Percentiles rank a stretch among this genome's conserved stretches.
Conservation (phyloP, 306 rosid genomes). For the Lotus japonicus region DNA sequence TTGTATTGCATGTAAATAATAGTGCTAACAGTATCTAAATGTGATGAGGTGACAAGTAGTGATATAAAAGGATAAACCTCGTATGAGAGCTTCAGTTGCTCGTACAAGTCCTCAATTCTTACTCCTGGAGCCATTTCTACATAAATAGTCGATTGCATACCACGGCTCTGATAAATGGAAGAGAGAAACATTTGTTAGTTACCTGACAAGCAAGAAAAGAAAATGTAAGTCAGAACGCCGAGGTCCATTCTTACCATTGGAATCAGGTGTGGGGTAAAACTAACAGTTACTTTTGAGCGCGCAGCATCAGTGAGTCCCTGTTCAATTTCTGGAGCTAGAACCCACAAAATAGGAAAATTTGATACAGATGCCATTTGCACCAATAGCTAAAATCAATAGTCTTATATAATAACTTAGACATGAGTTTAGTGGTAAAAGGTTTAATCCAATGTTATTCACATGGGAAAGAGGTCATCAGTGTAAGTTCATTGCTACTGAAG, state of each 20-base stretch:
- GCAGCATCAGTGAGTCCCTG: conserved; percentile 88
- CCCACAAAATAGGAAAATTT: conserved; percentile 23
- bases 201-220: background rate
- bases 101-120: conserved; percentile 56
- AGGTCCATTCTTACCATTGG: conserved; percentile 62
- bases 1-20: background rate
- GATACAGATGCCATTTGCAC: background rate
- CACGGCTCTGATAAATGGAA: conserved; percentile 57
- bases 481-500: background rate
- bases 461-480: background rate
- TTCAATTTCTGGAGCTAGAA: conserved; percentile 86
- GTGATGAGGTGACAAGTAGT: conserved; percentile 5
- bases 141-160: conserved; percentile 94
- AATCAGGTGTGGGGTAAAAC: conserved; percentile 91
- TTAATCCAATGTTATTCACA: background rate
- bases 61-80: conserved; percentile 43
- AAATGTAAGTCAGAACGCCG: background rate
- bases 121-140: conserved; percentile 86
- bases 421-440: background rate
- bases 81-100: conserved; percentile 57
- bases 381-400: background rate
- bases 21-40: background rate
- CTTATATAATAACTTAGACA: background rate
- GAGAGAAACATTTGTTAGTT: background rate
- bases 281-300: conserved; percentile 62